Conservation (phyloP, 192 early-diverging fungal species). For the Rhizophagus sp. region DNA sequence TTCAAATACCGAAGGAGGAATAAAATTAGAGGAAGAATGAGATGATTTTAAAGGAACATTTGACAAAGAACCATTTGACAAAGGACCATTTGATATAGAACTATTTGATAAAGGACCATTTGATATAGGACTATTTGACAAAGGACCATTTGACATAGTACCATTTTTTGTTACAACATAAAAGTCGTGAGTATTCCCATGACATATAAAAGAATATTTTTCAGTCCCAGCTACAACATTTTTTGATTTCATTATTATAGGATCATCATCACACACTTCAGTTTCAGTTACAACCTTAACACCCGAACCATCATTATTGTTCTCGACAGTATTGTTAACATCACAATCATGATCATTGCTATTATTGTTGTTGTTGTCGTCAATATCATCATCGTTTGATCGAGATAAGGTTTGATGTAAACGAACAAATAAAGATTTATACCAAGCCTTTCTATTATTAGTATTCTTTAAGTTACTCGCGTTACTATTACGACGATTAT, state of each 20-base stretch:
- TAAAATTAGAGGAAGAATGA: not conserved
- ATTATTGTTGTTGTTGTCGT: not conserved
- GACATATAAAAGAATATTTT: too few species aligned
- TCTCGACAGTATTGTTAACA: not conserved
- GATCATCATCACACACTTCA: not conserved
- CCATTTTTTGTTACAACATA: too few species aligned
- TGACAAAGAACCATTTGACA: too few species aligned
- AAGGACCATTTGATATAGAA: too few species aligned
- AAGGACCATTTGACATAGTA: too few species aligned
- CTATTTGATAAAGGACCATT: too few species aligned
- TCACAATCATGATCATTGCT: too few species aligned
- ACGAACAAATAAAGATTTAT: not conserved
- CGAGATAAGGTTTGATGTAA: not conserved
- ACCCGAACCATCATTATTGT: not conserved
- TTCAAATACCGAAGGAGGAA: slow-evolving; percentile 2
- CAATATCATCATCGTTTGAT: not conserved
- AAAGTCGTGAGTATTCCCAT: too few species aligned
- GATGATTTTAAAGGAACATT: too few species aligned
- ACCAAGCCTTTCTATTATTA: not conserved
- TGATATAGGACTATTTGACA: too few species aligned
- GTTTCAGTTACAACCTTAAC: too few species aligned
- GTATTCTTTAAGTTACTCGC: not conserved
- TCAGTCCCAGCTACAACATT: not conserved
- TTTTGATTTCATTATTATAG: not conserved
- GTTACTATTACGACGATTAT: not conserved